A percentile compares a stretch with the other conserved stretches of the same genome.
phyloP scores from a whole-genome alignment of 2,329 filamentous ascomycete genomes.

The Trichoderma citrinoviride region DNA sequence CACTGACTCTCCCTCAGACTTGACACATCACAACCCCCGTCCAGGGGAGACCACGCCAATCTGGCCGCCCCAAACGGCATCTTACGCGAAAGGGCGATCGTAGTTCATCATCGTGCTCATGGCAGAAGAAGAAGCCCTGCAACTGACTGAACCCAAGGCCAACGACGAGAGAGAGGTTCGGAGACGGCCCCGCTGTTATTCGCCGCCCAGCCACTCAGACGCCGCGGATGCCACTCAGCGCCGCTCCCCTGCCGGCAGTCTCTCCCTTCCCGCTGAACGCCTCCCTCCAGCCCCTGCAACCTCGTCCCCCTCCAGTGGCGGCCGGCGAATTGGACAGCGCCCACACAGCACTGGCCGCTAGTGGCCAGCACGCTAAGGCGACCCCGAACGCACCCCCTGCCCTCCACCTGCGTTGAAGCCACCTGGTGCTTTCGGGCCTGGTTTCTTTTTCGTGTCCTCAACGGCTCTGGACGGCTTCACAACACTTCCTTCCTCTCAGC shows the following conservation, averaged over 20 bases:
- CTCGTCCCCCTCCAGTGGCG: conserved; percentile 29
- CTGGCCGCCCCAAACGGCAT: neutral
- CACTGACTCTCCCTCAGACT: neutral
- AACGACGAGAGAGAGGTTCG: neutral
- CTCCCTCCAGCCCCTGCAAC: conserved; percentile 31
- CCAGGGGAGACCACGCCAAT: conserved; percentile 3
- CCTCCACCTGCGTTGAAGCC: conserved; percentile 31
- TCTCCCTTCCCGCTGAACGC: conserved; percentile 11
- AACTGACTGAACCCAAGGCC: neutral
- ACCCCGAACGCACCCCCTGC: conserved; percentile 25
- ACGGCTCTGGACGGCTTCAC: neutral
- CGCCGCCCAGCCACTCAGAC: conserved; percentile 8
- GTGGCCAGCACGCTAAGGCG: too few relatives aligned
- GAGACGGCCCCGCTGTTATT: conserved; percentile 1
- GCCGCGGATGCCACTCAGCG: neutral
- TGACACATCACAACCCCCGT: neutral
- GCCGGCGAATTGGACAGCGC: neutral
- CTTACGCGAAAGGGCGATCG: conserved; percentile 10
- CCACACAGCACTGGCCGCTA: too few relatives aligned
- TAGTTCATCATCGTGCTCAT: neutral
- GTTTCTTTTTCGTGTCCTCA: conserved; percentile 20
- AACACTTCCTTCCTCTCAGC: conserved; percentile 20
- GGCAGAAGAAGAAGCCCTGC: neutral
- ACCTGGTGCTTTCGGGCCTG: conserved; percentile 34
- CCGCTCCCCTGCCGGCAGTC: conserved; percentile 3